A percentile compares a stretch with the other conserved stretches of the same genome.
Evolutionary conservation across 305 asterid species (phyloP).

Genomic region (Fraxinus albicans): DNA sequence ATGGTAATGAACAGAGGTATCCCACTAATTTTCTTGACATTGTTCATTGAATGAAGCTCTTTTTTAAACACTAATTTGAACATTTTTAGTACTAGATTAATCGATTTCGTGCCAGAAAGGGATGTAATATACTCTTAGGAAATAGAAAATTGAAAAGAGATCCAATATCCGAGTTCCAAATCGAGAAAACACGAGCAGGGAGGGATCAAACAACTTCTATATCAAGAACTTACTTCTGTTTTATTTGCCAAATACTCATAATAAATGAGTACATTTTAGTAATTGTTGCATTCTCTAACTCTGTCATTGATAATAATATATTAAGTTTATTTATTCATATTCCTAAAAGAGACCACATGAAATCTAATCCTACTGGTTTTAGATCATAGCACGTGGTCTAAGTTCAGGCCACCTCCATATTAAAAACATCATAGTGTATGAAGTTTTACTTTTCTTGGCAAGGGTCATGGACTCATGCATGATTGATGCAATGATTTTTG

Average conservation of each 20-base stretch:
- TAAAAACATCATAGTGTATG: constrained; percentile 8
- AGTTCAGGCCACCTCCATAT: constrained; percentile 29
- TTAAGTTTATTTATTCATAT: neutral
- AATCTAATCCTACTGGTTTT: constrained; percentile 43
- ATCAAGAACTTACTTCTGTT: neutral
- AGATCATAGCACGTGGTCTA: constrained; percentile 40
- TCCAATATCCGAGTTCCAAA: neutral
- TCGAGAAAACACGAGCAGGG: neutral
- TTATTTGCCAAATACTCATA: neutral
- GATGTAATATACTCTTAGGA: neutral
- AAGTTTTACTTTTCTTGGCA: constrained; percentile 23
- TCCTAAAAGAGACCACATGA: constrained; percentile 38
- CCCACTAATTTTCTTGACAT: no score
- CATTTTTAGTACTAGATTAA: neutral
- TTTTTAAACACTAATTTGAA: neutral
- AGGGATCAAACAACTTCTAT: neutral
- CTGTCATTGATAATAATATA: neutral
- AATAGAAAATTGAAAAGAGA: neutral
- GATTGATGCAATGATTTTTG: neutral
- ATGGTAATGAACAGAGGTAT: no score
- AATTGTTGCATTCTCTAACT: neutral
- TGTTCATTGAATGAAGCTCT: no score
- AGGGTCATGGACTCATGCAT: constrained; percentile 14
- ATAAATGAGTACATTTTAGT: neutral
- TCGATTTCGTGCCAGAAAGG: neutral